phyloP scores from a whole-genome alignment of 768 basidiomycete species.

The Amanita pallidorosea region DNA sequence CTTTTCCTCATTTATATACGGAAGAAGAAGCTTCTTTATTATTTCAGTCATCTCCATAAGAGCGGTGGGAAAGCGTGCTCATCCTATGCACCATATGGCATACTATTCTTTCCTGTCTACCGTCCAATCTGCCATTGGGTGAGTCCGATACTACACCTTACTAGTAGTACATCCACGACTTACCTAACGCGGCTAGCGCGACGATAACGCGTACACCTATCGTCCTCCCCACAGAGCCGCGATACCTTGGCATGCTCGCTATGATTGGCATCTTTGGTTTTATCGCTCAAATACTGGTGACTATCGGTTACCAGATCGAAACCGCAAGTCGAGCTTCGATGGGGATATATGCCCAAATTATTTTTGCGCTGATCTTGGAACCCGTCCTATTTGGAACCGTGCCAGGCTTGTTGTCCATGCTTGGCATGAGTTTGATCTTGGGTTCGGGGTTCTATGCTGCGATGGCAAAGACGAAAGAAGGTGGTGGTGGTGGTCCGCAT shows the following conservation, averaged over 20 bases:
- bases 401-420: neutral
- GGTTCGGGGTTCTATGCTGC: neutral
- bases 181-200: slow-evolving; percentile 27
- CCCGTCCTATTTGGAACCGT: neutral
- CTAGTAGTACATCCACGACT: neutral
- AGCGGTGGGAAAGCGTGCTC: slow-evolving; percentile 47
- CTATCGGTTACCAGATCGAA: slow-evolving; percentile 47
- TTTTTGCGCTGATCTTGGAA: slow-evolving; percentile 1
- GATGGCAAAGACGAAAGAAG: neutral
- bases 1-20: neutral
- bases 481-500: neutral
- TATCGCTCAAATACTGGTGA: slow-evolving; percentile 30
- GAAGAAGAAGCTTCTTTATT: too few species aligned
- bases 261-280: slow-evolving; percentile 47
- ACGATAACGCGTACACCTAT: slow-evolving; percentile 24
- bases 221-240: slow-evolving; percentile 30
- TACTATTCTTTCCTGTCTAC: slow-evolving; percentile 57
- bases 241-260: slow-evolving; percentile 35
- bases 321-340: slow-evolving; percentile 50
- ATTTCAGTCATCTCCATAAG: slow-evolving; percentile 11
- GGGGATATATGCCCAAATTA: slow-evolving; percentile 33
- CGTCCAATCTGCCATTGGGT: slow-evolving; percentile 25
- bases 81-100: slow-evolving; percentile 59
- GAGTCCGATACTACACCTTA: slow-evolving; percentile 7
- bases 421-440: slow-evolving; percentile 1